Evolutionary conservation across 1,139 yeast species (phyloP), one percentile per base, ranked within the genome.

Genomic region (Scheffersomyces parashehatae): DNA sequence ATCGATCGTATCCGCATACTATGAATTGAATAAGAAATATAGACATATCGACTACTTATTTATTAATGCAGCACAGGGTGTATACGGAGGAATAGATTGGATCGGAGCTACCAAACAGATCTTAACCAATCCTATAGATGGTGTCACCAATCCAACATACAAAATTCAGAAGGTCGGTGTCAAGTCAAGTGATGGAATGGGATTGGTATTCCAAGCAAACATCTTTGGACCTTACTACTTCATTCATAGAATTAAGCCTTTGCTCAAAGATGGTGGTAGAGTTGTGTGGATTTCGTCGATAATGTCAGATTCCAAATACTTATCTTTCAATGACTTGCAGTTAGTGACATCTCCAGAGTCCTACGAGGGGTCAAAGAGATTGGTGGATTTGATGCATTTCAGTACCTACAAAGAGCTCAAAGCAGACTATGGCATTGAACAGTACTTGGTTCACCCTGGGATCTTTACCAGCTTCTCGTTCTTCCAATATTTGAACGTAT

Each of bases 151-250:
- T 48, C 95, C 95, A 6, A 81, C 83, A 1, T 91, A 87, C 67
- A 91, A 93, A 63, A 75, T 85, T 29, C 98, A 93, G 67, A 73
- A 77, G 46, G 73, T 79, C 3, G 97, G 97, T 2, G 82, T 83
- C 28, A 80, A 76, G 54, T 79, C 96, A 1, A 61, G 56, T n/a
- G 89, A 81, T 55, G 90, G 81, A 0, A 56, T 93, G 73, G 98
- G 99, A 1, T 68, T 87, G 31, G 91, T 90, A 5, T 95, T 93
- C 67, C 97, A 93, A 65, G 96, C 96, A 5, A 93, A 93, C 60
- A 96, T 91, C 11, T 88, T 95, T 65, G 96, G 96, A 0, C 99
- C 98, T 1, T 91, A 88, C 68, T 93, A 84, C 62, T 70, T 93
- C 42, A 69, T 88, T 36, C 87, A 84, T 53, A 83, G 75, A 52